These are phyloP conservation scores for Xylaria hypoxylon DNA, from an alignment of 2,329 filamentous ascomycete genomes.

Conservation along the genomic window DNA sequence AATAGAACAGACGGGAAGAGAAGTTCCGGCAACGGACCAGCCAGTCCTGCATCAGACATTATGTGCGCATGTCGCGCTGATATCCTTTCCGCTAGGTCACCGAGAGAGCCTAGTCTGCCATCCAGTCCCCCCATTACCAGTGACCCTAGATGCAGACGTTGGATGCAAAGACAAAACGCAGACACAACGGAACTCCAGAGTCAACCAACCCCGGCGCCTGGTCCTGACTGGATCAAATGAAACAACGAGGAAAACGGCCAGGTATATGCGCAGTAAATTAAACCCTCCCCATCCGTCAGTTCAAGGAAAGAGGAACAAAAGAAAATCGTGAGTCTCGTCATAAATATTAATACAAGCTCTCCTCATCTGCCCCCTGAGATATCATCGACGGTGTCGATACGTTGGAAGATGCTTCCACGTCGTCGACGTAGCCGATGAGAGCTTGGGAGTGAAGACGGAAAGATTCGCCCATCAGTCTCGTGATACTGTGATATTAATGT, in stretches of 20 bases:
- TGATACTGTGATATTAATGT: conserved; percentile 71
- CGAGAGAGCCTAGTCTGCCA: conserved; percentile 49
- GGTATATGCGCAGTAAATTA: conserved; percentile 61
- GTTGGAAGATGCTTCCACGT: conserved; percentile 76
- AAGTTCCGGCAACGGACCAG: conserved; percentile 55
- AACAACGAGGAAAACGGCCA: conserved; percentile 52
- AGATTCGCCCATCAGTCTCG: conserved; percentile 96
- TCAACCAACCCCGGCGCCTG: conserved; percentile 49
- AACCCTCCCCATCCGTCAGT: conserved; percentile 46
- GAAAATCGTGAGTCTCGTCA: conserved; percentile 65
- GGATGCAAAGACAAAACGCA: conserved; percentile 50
- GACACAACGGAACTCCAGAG: conserved; percentile 48
- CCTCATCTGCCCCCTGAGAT: conserved; percentile 76
- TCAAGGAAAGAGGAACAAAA: conserved; percentile 48
- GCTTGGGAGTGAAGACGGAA: conserved; percentile 98
- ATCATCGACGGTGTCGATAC: conserved; percentile 78
- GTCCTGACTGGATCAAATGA: conserved; percentile 47
- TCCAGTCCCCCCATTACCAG: conserved; percentile 50
- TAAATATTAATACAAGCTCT: conserved; percentile 73
- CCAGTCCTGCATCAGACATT: conserved; percentile 56
- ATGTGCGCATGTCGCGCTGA: conserved; percentile 50
- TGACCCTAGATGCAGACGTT: conserved; percentile 53
- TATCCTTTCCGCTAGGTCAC: conserved; percentile 48
- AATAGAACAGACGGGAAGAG: conserved; percentile 61
- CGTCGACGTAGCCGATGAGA: conserved; percentile 92